These are phyloP conservation scores for Microbotryomycetes sp. DNA, from an alignment of 1,284 basidiomycete species.

Conservation along the genomic window DNA sequence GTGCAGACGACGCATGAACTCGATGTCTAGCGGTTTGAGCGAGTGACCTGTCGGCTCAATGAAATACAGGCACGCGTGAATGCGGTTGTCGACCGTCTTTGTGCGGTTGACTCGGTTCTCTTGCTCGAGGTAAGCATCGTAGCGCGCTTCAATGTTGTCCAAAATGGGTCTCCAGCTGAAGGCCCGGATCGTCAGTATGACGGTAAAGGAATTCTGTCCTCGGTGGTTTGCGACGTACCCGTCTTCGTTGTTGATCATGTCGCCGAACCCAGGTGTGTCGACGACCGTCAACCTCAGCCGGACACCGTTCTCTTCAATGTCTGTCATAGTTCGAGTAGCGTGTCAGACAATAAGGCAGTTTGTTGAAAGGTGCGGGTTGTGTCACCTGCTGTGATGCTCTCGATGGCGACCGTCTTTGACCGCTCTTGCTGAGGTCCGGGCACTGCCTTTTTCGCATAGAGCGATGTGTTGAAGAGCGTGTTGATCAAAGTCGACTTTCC, in stretches of 20 bases:
- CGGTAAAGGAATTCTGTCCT: no score
- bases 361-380: conserved; percentile 10
- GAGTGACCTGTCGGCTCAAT: conserved; percentile 96
- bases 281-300: conserved; percentile 92
- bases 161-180: conserved; percentile 91
- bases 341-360: not conserved
- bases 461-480: conserved; percentile 89
- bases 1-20: conserved; percentile 93
- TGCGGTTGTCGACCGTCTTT: conserved; percentile 62
- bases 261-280: conserved; percentile 92
- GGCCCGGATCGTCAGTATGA: conserved; percentile 13
- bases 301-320: conserved; percentile 96
- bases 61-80: conserved; percentile 93
- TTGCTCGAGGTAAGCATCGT: conserved; percentile 92
- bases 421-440: conserved; percentile 75
- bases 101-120: conserved; percentile 91
- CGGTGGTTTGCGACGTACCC: conserved; percentile 54
- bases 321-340: conserved; percentile 45
- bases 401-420: conserved; percentile 86
- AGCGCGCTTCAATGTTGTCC: conserved; percentile 92
- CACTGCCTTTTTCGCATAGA: conserved; percentile 76
- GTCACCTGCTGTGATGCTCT: conserved; percentile 90
- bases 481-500: conserved; percentile 97
- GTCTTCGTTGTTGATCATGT: conserved; percentile 96
- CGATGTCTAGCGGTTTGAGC: conserved; percentile 94